These are phyloP conservation scores for Hevea brasiliensis DNA, from an alignment of 345 rosid species.

Conservation along the genomic window DNA sequence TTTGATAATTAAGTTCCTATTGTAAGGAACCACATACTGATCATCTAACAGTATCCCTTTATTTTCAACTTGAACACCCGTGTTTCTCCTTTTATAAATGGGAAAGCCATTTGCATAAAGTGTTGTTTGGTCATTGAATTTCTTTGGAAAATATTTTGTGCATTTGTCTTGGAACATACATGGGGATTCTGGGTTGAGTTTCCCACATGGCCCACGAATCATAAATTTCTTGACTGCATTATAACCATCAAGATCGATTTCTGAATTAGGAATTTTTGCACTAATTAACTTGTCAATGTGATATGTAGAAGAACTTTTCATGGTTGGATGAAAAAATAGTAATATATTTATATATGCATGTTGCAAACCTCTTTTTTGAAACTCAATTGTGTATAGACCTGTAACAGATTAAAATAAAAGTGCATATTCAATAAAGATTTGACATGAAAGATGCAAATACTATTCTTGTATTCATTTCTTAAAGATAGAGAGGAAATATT, in stretches of 20 bases:
- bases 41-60: too few relatives aligned
- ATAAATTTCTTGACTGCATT: background rate
- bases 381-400: too few relatives aligned
- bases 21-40: too few relatives aligned
- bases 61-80: too few relatives aligned
- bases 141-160: background rate
- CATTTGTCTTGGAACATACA: background rate
- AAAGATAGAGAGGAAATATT: too few relatives aligned
- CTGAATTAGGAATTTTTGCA: background rate
- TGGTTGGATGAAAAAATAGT: background rate
- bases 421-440: too few relatives aligned
- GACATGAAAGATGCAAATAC: too few relatives aligned
- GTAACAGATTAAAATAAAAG: too few relatives aligned
- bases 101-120: too few relatives aligned
- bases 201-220: constrained; percentile 17
- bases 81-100: too few relatives aligned
- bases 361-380: background rate
- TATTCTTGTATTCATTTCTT: too few relatives aligned
- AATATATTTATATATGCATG: constrained; percentile 4
- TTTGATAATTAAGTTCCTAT: too few relatives aligned
- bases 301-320: background rate
- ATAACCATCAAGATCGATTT: background rate
- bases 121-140: background rate
- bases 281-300: background rate
- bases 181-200: background rate